Evolutionary conservation across 495 filamentous ascomycete genomes (phyloP), one percentile per base, ranked within the genome.

Genomic region (Achaetomiella virescens): DNA sequence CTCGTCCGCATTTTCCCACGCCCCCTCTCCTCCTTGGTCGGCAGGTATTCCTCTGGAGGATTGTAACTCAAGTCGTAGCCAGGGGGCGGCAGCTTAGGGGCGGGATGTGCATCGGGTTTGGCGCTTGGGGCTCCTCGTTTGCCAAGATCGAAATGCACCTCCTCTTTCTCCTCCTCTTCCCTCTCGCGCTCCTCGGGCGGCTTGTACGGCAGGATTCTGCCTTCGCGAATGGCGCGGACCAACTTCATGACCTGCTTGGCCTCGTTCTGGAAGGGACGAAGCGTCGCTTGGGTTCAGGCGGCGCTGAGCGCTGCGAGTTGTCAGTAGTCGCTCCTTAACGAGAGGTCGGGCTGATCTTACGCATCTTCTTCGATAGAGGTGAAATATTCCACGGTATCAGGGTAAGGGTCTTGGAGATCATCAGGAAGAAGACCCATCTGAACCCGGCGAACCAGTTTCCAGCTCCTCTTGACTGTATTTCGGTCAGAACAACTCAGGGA

Each of bases 211-310:
- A 95, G 75, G 53, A 98, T 98, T 29, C 90, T 84, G 31, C 95
- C 95, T 72, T 97, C 92, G 40, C 85, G 80, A 56, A 98, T 98
- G 21, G 93, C 93, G 66, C 88, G 90, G 37, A 97, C 93, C 60
- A 98, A 85, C 76, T 98, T 97, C 91, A 97, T 96, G 45, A 98
- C 82, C 56, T 91, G 80, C 80, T 96, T 97, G 17, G 89, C 86
- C 74, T 98, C 93, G 64, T 97, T 90, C 72, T 97, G n/a, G 95
- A 97, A 10, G 95, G 93, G 15, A 97, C 75, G 67, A 97, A 98
- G 61, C 93, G 86, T 42, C 92, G 81, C 74, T 98, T 98, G 6
- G 93, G 93, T 65, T 98, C 93, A 36, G 93, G 91, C 92, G 40
- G 90, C 84, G 70, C 90, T 96, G 49, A 98, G 72, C 9, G 93